A percentile compares a stretch with the other conserved stretches of the same genome.
Conservation (phyloP, 2,329 filamentous ascomycete genomes). For the Huntiella decipiens region DNA sequence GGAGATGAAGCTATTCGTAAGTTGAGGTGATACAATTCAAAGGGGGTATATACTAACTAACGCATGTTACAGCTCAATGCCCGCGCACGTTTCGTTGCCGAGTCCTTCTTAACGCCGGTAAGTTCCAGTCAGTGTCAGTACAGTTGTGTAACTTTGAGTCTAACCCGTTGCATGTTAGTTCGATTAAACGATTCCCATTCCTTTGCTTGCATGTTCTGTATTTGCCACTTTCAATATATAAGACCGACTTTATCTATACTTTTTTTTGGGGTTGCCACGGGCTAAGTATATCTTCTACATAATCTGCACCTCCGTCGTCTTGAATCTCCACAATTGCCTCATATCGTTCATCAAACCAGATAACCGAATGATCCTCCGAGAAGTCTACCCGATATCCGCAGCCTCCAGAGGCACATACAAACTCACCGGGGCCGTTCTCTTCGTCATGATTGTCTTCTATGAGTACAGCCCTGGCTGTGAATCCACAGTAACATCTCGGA, state of each 20-base stretch:
- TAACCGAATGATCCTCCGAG: background rate
- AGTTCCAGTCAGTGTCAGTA: conserved; percentile 14
- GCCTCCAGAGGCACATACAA: conserved; percentile 6
- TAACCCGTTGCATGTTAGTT: background rate
- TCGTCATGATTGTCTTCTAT: background rate
- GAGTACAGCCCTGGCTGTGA: conserved; percentile 5
- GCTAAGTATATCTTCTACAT: conserved; percentile 9
- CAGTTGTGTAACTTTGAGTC: no score
- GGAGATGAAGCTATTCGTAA: conserved; percentile 98
- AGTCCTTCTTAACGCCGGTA: conserved; percentile 93
- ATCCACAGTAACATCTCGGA: conserved; percentile 9
- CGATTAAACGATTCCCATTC: conserved; percentile 8
- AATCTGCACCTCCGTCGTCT: conserved; percentile 8
- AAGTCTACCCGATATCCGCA: conserved; percentile 9
- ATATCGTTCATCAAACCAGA: background rate
- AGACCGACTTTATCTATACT: background rate
- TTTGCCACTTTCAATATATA: conserved; percentile 1
- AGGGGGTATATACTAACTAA: conserved; percentile 13
- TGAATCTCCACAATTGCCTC: conserved; percentile 1
- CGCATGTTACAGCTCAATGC: conserved; percentile 56
- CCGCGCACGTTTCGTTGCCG: conserved; percentile 88
- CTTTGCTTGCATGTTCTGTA: conserved; percentile 2
- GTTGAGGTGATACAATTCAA: conserved; percentile 18
- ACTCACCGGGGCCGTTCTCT: background rate
- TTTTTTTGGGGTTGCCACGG: background rate